phyloP scores from a whole-genome alignment of 148 eudicot species.

The Spergularia marina region DNA sequence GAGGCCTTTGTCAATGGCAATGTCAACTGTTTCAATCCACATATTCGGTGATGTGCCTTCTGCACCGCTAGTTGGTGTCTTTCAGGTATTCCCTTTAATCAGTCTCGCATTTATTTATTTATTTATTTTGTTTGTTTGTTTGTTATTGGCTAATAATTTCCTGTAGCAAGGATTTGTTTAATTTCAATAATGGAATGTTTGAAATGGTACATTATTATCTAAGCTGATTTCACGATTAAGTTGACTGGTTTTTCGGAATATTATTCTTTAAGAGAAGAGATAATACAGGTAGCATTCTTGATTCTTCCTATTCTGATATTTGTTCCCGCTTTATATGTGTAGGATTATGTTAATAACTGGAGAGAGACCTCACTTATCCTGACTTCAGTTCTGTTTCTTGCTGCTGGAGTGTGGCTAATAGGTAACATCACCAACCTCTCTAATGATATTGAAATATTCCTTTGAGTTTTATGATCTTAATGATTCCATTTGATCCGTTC shows the following conservation, averaged over 20 bases:
- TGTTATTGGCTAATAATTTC: not conserved
- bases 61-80: slow-evolving; percentile 45
- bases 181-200: not conserved
- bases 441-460: not conserved
- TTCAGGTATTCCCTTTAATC: slow-evolving; percentile 22
- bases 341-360: slow-evolving; percentile 80
- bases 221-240: not conserved
- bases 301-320: not conserved
- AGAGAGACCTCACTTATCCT: slow-evolving; percentile 61
- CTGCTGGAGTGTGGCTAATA: slow-evolving; percentile 69
- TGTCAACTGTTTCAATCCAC: slow-evolving; percentile 82
- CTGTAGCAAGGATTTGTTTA: not conserved
- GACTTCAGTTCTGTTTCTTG: slow-evolving; percentile 67
- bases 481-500: not conserved
- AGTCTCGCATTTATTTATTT: too few relatives aligned
- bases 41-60: slow-evolving; percentile 93
- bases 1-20: slow-evolving; percentile 89
- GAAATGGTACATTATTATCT: not conserved
- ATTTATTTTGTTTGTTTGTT: too few relatives aligned
- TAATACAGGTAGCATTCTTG: not conserved
- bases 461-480: not conserved
- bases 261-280: not conserved
- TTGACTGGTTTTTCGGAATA: not conserved
- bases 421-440: slow-evolving; percentile 37
- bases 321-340: slow-evolving; percentile 25